Base-by-base conservation (phyloP, 768 basidiomycete species). In the Rhodotorula graminis region DNA sequence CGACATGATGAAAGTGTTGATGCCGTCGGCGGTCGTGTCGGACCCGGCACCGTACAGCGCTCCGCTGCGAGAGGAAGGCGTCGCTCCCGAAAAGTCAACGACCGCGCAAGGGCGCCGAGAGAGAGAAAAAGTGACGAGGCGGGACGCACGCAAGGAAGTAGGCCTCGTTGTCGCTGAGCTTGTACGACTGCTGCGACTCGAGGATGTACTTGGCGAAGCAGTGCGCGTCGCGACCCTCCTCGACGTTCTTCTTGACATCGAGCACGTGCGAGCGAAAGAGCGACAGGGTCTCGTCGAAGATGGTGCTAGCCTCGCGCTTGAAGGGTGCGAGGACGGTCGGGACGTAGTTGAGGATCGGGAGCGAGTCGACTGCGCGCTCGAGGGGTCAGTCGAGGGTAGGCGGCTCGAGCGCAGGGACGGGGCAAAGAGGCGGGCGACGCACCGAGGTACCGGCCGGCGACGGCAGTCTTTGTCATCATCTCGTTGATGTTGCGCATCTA, bases 101-200 rank as follows among this genome's bases (percentile, higher is more conserved):
- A 23, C 37, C 18, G 47, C 10, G 27, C 52, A n/a, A n/a, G n/a
- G n/a, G 14, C 4, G 46, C 55, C 61, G 46, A 9, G 16, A 21
- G 23, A 9, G 33, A 31, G 19, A 33, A 29, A 14, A 16, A n/a
- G n/a, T n/a, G 19, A 21, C 6, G 19, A 67, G 37, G 16, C 33
- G 23, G 65, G 72, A 70, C 18, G 72, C 77, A n/a, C 77, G 75
- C 76, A 25, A 78, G 65, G 75, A 77, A 78, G 25, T 68, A 70
- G 37, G 73, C 71, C 60, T 78, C 73, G 18, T 78, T 61, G 42
- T 78, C 70, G 44, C 50, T 64, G 29, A 78, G 62, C 58, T 61
- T 59, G 46, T 72, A 77, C 58, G 73, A 52, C 65, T 76, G 58
- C 47, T 77, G 76, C 23, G 29, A 44, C 53, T 72, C 60, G 15